Evolutionary conservation across 352 stramenopile genomes (phyloP).

Genomic region (Blastocystis sp.): DNA sequence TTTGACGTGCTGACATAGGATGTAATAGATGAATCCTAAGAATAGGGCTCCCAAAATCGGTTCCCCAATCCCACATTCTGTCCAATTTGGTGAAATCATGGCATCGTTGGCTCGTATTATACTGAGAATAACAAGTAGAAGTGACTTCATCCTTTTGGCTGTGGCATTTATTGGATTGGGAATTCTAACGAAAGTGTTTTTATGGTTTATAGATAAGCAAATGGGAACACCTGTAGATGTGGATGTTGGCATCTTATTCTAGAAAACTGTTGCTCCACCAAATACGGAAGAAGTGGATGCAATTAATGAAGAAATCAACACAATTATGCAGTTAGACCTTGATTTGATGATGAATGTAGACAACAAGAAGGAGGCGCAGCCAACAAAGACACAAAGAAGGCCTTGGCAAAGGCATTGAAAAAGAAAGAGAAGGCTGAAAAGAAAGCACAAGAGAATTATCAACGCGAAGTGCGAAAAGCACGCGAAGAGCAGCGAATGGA

Average conservation of each 20-base stretch:
- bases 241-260: background rate
- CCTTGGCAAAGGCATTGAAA: constrained; percentile 49
- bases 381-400: constrained; percentile 37
- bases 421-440: constrained; percentile 55
- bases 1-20: constrained; percentile 27
- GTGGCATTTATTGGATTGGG: constrained; percentile 26
- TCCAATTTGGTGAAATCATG: background rate
- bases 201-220: constrained; percentile 29
- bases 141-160: constrained; percentile 18
- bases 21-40: too few species aligned
- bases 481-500: constrained; percentile 29
- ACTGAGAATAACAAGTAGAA: background rate
- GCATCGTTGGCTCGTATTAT: background rate
- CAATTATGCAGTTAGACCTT: background rate
- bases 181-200: background rate
- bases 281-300: background rate
- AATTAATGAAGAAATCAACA: constrained; percentile 50
- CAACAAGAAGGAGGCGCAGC: background rate
- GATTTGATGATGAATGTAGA: background rate
- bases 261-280: background rate
- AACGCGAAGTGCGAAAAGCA: constrained; percentile 26
- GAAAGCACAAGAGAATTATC: constrained; percentile 31
- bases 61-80: too few species aligned
- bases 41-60: too few species aligned
- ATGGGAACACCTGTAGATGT: background rate